phyloP scores from a whole-genome alignment of 2,329 filamentous ascomycete species.

The Pyrenophora graminea region DNA sequence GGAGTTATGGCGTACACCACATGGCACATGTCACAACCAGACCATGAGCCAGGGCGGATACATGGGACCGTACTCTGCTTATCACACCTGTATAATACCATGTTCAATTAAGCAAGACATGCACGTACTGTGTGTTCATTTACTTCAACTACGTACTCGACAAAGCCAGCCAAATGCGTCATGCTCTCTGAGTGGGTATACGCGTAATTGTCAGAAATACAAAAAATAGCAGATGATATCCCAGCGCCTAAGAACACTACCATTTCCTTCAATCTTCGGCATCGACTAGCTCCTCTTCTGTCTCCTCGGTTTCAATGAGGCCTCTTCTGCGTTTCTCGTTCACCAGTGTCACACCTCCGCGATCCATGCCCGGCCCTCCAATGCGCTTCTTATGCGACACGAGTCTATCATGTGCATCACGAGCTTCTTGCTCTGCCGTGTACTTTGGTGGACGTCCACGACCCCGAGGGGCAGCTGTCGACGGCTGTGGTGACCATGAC shows the following conservation, averaged over 20 bases:
- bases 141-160: background rate
- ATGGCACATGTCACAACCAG: background rate
- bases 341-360: conserved; percentile 57
- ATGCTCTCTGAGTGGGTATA: conserved; percentile 11
- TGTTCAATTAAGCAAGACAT: background rate
- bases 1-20: conserved; percentile 11
- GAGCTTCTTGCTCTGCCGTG: conserved; percentile 51
- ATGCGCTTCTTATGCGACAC: conserved; percentile 56
- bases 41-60: no score
- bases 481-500: conserved; percentile 1
- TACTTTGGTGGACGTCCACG: conserved; percentile 38
- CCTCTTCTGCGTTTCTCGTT: conserved; percentile 56
- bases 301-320: conserved; percentile 57
- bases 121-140: background rate
- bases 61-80: no score
- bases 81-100: background rate
- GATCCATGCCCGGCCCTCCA: conserved; percentile 58
- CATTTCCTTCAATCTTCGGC: conserved; percentile 25
- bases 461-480: conserved; percentile 35
- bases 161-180: conserved; percentile 1
- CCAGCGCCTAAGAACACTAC: background rate
- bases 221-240: background rate
- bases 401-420: conserved; percentile 52
- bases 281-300: conserved; percentile 51
- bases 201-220: conserved; percentile 3